Conservation (phyloP, 1,284 basidiomycete species). For the Tilletia walkeri region DNA sequence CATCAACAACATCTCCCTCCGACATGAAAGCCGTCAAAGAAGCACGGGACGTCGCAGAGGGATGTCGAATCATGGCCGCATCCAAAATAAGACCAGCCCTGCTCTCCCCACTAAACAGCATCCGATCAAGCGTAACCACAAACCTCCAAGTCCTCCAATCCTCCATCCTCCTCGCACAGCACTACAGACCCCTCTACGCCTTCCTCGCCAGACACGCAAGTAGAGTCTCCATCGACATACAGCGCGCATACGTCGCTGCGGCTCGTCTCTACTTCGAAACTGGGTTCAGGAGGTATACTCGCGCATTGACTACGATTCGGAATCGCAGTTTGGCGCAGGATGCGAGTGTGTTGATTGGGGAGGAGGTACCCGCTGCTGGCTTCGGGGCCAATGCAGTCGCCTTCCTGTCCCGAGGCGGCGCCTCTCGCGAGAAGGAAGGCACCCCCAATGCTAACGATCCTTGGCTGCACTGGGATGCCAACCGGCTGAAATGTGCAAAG, state of each 20-base stretch:
- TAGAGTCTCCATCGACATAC: constrained; percentile 80
- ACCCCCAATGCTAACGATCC: constrained; percentile 25
- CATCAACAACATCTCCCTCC: neutral
- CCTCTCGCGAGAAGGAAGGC: neutral
- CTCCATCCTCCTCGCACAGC: constrained; percentile 78
- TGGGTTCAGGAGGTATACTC: constrained; percentile 82
- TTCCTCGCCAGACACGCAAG: constrained; percentile 82
- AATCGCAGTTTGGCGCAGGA: constrained; percentile 29
- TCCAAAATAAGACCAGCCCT: constrained; percentile 87
- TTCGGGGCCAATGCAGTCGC: constrained; percentile 9
- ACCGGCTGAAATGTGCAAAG: constrained; percentile 32
- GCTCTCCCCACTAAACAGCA: constrained; percentile 74
- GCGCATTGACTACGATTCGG: constrained; percentile 75
- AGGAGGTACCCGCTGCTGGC: constrained; percentile 12
- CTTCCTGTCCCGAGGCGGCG: constrained; percentile 15
- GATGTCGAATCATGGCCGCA: constrained; percentile 80
- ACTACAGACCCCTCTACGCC: constrained; percentile 68
- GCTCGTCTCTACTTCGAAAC: constrained; percentile 94
- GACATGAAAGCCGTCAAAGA: constrained; percentile 75
- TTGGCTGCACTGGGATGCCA: constrained; percentile 29
- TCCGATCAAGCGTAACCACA: constrained; percentile 77
- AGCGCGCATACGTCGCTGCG: constrained; percentile 78
- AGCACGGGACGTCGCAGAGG: constrained; percentile 76
- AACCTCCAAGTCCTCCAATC: constrained; percentile 92
- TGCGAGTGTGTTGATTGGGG: constrained; percentile 2